Base-by-base conservation (phyloP, 768 basidiomycete species). In the Collybiopsis confluens region DNA sequence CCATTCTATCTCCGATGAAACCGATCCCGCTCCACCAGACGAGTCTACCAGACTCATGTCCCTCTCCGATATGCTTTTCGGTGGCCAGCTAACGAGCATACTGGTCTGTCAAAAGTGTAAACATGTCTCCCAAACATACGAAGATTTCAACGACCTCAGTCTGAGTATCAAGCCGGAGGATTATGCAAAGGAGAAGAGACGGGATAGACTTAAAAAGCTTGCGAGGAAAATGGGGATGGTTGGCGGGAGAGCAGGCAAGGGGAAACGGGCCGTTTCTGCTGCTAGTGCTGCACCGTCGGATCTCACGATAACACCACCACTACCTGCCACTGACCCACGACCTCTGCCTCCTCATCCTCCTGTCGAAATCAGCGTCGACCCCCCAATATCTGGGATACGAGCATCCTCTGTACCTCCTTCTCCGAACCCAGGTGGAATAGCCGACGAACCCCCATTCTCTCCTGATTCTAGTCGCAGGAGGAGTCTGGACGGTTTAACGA, bases 101-200 rank as follows among this genome's bases (percentile, higher is more conserved):
- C 86, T 98, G 45, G 88, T 98, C 2, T 98, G 95, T 67, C 92
- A 94, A 60, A 82, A 83, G 55, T 98, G 95, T 81, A 95, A 96
- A 67, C 84, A 91, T 62, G 83, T 97, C 46, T 96, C 93, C 2
- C 85, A 92, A 59, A 91, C 89, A 4, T 88, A 90, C 64, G 95
- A 98, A 68, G 92, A 93, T 64, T 98, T 97, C 68, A 87, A 89
- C 66, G 95, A 97, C 68, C 86, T 98, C 61, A 92, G 91, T 48
- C 73, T 98, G 30, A 89, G 88, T 67, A 87, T 95, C 67, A 90
- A 87, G 65, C 80, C 86, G 1, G 90, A 93, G 57, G 88, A 92
- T 59, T 89, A 89, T 55, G 73, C 73, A 28, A 81, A 80, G 52
- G 80, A 82, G 54, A 77, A 87, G 49, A 96, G 86, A 68, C 82